phyloP scores from a whole-genome alignment of 2,329 filamentous ascomycete genomes.

The Mariannaea elegans region DNA sequence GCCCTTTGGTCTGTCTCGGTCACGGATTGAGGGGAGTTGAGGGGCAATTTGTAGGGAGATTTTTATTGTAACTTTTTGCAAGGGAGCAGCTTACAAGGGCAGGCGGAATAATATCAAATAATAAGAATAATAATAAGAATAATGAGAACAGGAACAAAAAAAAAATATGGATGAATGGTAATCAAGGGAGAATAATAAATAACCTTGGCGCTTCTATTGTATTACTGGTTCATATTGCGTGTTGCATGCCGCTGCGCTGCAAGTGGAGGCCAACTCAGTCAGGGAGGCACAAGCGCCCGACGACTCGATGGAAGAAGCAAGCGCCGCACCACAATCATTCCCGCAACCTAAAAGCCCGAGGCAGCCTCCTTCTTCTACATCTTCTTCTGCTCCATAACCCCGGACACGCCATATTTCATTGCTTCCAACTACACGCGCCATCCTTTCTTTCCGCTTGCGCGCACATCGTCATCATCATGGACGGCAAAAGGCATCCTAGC shows the following conservation, averaged over 20 bases:
- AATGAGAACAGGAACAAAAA: background rate
- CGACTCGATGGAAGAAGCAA: background rate
- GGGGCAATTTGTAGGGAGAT: background rate
- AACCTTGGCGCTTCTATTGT: too few relatives aligned
- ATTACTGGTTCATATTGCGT: background rate
- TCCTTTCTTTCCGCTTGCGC: background rate
- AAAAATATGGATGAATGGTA: too few relatives aligned
- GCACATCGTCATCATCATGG: conserved; percentile 66
- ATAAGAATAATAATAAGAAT: background rate
- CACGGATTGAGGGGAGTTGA: background rate
- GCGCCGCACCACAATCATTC: conserved; percentile 9
- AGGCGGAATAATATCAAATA: too few relatives aligned
- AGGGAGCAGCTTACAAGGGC: too few relatives aligned
- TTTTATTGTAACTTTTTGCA: too few relatives aligned
- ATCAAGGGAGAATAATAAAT: too few relatives aligned
- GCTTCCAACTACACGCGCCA: background rate
- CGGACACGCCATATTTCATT: conserved; percentile 1
- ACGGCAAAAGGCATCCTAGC: conserved; percentile 90
- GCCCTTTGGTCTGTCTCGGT: background rate
- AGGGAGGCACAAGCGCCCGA: background rate
- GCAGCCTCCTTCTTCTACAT: background rate
- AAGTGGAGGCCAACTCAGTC: conserved; percentile 3
- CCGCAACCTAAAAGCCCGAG: conserved; percentile 8
- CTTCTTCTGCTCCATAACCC: background rate
- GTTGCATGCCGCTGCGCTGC: background rate